phyloP scores from a whole-genome alignment of 2,329 filamentous ascomycete genomes.

The Myrmaecium sp. region DNA sequence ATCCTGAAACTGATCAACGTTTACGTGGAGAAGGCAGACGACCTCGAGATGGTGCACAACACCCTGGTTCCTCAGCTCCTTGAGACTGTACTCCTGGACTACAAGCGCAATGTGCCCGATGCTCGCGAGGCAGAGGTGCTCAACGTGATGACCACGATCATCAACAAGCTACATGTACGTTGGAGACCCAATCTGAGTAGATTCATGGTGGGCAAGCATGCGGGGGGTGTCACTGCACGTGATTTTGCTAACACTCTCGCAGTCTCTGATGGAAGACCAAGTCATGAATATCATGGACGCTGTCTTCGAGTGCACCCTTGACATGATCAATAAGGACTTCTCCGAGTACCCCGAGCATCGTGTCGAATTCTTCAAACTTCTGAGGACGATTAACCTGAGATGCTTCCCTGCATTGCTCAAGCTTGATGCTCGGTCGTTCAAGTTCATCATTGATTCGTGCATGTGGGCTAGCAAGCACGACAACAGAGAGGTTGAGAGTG shows the following conservation, averaged over 20 bases:
- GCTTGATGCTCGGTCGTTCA: conserved; percentile 92
- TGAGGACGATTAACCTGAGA: conserved; percentile 89
- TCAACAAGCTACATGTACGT: conserved; percentile 88
- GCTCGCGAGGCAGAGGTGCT: conserved; percentile 92
- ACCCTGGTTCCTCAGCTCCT: conserved; percentile 93
- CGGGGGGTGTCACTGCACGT: conserved; percentile 6
- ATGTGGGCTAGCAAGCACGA: conserved; percentile 99
- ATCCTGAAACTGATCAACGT: conserved; percentile 96
- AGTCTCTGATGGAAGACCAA: conserved; percentile 95
- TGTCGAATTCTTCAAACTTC: conserved; percentile 97
- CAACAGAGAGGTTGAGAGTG: conserved; percentile 92
- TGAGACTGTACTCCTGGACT: conserved; percentile 86
- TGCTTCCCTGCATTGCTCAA: conserved; percentile 93
- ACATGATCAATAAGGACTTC: conserved; percentile 99
- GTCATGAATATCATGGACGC: conserved; percentile 96
- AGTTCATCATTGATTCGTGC: conserved; percentile 97
- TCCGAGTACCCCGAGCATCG: conserved; percentile 97
- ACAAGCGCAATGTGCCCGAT: conserved; percentile 91
- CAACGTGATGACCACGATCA: conserved; percentile 94
- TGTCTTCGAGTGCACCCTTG: conserved; percentile 92
- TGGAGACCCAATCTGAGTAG: conserved; percentile 35
- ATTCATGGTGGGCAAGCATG: conserved; percentile 26
- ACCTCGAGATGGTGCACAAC: conserved; percentile 77
- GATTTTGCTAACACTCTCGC: conserved; percentile 10
- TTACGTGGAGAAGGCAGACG: conserved; percentile 95